These are phyloP conservation scores for Kwoniella heveanensis DNA, from an alignment of 768 basidiomycete species.

Conservation along the genomic window DNA sequence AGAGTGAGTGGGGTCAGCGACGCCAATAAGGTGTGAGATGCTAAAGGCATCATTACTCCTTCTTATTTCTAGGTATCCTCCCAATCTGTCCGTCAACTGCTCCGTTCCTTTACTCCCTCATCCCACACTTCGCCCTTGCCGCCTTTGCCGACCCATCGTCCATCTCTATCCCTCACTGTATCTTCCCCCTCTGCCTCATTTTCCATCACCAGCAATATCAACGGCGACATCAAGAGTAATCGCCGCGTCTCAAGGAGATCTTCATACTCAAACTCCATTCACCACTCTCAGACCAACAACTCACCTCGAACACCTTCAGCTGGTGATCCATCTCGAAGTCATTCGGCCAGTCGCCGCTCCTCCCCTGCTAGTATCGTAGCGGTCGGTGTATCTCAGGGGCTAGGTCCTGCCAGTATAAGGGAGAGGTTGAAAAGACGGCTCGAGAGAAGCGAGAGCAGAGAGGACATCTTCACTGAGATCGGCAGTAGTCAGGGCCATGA, in stretches of 20 bases:
- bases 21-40: too few relatives aligned
- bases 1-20: conserved; percentile 29
- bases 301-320: neutral
- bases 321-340: neutral
- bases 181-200: conserved; percentile 1
- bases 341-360: neutral
- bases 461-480: conserved; percentile 40
- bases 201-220: conserved; percentile 6
- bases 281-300: neutral
- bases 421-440: conserved; percentile 20
- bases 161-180: neutral
- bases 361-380: neutral
- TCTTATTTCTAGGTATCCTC: conserved; percentile 7
- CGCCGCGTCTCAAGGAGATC: neutral
- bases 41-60: too few relatives aligned
- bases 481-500: conserved; percentile 12
- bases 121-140: conserved; percentile 2
- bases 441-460: conserved; percentile 19
- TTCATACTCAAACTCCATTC: neutral
- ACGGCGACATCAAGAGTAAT: neutral
- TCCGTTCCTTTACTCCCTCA: conserved; percentile 13
- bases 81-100: conserved; percentile 3
- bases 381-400: neutral
- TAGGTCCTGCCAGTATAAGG: conserved; percentile 1
- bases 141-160: conserved; percentile 3